Percentiles rank a stretch among this genome's conserved stretches.
phyloP scores from a whole-genome alignment of 768 basidiomycete genomes.

The Pleurotus tuoliensis region DNA sequence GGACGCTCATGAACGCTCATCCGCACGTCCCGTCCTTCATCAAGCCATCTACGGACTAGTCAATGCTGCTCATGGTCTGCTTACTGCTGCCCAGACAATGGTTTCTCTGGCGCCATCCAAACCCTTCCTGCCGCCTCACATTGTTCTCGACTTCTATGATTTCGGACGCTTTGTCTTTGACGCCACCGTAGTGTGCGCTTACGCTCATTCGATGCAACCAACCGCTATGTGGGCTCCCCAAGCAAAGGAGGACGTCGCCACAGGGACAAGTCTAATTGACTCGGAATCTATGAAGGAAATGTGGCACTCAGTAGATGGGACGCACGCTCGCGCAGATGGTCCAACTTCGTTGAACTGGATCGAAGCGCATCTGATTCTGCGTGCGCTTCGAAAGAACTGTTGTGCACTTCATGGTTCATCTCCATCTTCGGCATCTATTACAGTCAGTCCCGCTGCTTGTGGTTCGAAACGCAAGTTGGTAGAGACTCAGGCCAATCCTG shows the following conservation, averaged over 20 bases:
- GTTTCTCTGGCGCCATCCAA: conserved; percentile 11
- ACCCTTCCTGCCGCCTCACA: conserved; percentile 27
- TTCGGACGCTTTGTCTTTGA: conserved; percentile 62
- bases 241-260: conserved; percentile 29
- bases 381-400: conserved; percentile 10
- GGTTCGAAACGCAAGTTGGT: conserved; percentile 3
- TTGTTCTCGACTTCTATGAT: conserved; percentile 53
- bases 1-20: background rate
- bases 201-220: conserved; percentile 55
- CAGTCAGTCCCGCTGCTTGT: background rate
- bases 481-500: background rate
- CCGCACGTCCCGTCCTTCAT: background rate
- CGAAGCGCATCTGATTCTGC: conserved; percentile 21
- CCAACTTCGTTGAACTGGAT: conserved; percentile 5
- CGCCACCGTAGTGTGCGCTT: conserved; percentile 61
- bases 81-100: conserved; percentile 35
- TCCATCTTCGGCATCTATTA: too few relatives aligned
- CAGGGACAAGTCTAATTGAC: background rate
- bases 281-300: conserved; percentile 22
- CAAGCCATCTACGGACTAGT: conserved; percentile 57
- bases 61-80: conserved; percentile 62
- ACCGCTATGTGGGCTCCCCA: conserved; percentile 40
- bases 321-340: background rate
- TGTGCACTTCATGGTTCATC: too few relatives aligned
- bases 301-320: conserved; percentile 9